phyloP scores from a whole-genome alignment of 345 rosid genomes.

The Linum tenue region DNA sequence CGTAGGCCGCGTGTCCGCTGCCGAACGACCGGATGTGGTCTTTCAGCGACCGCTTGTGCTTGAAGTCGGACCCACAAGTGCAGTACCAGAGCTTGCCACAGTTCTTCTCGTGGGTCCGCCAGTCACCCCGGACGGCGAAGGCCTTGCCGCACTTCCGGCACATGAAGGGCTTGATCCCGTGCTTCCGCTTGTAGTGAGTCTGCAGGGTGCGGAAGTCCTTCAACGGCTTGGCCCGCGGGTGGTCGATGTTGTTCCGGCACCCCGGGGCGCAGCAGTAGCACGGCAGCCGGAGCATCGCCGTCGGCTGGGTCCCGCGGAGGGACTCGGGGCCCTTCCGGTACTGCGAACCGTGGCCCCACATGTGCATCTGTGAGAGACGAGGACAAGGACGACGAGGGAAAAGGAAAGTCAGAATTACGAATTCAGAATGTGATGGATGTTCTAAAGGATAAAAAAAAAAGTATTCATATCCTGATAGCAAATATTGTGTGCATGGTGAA shows the following conservation, averaged over 20 bases:
- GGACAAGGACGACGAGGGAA: not conserved
- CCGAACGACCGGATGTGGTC: slow-evolving; percentile 4
- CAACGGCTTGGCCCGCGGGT: not conserved
- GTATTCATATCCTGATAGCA: too few relatives aligned
- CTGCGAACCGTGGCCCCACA: slow-evolving; percentile 5
- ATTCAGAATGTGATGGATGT: too few relatives aligned
- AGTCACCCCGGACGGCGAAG: not conserved
- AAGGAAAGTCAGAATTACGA: not conserved
- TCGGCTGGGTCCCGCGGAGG: slow-evolving; percentile 1
- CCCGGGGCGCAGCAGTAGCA: slow-evolving; percentile 4
- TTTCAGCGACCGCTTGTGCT: slow-evolving; percentile 5
- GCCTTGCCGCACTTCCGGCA: slow-evolving; percentile 4
- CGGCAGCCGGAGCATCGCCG: slow-evolving; percentile 2
- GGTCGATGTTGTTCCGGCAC: slow-evolving; percentile 5
- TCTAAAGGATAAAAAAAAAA: too few relatives aligned
- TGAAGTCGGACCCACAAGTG: slow-evolving; percentile 3
- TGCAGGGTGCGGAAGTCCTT: slow-evolving; percentile 5
- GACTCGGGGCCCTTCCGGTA: slow-evolving; percentile 5
- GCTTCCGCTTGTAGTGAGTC: slow-evolving; percentile 6
- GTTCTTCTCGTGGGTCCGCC: slow-evolving; percentile 6
- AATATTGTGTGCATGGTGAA: too few relatives aligned
- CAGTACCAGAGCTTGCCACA: slow-evolving; percentile 6
- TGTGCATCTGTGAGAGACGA: not conserved
- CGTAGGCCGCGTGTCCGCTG: not conserved
- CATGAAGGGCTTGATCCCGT: slow-evolving; percentile 9